A percentile compares a stretch with the other conserved stretches of the same genome.
These are phyloP conservation scores for Chlamydomonas schloesseri DNA, from an alignment of 139 green algal genomes.

Conservation along the genomic window DNA sequence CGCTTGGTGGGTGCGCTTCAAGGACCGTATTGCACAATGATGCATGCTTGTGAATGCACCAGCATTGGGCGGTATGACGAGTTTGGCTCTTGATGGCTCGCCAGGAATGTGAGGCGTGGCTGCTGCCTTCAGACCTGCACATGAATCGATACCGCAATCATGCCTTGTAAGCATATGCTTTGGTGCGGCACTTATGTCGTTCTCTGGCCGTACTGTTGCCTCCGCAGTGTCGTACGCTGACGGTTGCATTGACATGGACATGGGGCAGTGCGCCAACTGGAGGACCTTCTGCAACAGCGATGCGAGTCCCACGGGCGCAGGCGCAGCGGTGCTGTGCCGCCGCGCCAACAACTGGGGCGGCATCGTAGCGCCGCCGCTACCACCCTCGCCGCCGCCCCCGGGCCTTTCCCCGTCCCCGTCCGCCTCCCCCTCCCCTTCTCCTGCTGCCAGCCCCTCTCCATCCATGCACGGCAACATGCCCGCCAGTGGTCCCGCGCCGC, in stretches of 20 bases:
- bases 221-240: not conserved
- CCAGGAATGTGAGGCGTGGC: too few species aligned
- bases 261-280: slow-evolving; percentile 12
- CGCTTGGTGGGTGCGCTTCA: slow-evolving; percentile 3
- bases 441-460: too few species aligned
- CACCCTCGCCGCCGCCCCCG: slow-evolving; percentile 1
- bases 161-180: too few species aligned
- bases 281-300: not conserved
- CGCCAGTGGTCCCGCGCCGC: not conserved
- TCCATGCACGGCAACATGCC: too few species aligned
- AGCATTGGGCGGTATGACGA: too few species aligned
- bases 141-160: too few species aligned
- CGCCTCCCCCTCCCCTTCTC: not conserved
- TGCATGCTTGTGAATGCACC: too few species aligned
- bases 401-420: not conserved
- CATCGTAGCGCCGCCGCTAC: not conserved
- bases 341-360: not conserved
- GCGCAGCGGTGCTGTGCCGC: not conserved
- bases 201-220: too few species aligned
- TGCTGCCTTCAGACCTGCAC: too few species aligned
- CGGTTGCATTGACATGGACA: slow-evolving; percentile 14
- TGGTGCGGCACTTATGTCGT: too few species aligned
- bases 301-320: not conserved
- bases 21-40: too few species aligned
- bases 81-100: too few species aligned